A percentile compares a stretch with the other conserved stretches of the same genome.
Conservation (phyloP, 768 basidiomycete species). For the Suillus subaureus region DNA sequence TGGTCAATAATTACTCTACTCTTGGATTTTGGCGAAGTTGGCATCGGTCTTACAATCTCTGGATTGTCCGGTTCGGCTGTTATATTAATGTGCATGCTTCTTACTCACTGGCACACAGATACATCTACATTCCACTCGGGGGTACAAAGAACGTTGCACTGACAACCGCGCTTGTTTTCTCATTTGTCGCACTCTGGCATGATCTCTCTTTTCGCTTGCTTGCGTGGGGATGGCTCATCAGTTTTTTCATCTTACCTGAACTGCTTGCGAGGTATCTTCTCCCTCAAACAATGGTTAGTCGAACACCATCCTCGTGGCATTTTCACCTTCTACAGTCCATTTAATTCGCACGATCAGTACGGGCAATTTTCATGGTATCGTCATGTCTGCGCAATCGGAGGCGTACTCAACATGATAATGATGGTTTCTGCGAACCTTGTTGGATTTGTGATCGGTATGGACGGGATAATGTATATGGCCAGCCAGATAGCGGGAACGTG, state of each 20-base stretch:
- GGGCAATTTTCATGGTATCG: constrained; percentile 77
- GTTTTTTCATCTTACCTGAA: constrained; percentile 89
- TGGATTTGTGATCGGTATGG: constrained; percentile 90
- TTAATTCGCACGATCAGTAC: constrained; percentile 49
- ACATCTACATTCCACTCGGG: constrained; percentile 93
- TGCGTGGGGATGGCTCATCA: constrained; percentile 97
- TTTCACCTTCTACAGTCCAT: constrained; percentile 3
- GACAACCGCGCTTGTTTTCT: constrained; percentile 82
- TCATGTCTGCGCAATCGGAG: constrained; percentile 81
- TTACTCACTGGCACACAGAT: constrained; percentile 49
- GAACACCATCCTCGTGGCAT: background rate
- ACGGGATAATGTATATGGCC: constrained; percentile 73
- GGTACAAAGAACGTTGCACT: constrained; percentile 59
- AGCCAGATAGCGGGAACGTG: constrained; percentile 62
- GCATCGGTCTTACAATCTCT: constrained; percentile 96
- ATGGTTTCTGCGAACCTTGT: constrained; percentile 95
- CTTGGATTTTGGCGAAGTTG: constrained; percentile 95
- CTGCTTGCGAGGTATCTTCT: constrained; percentile 61
- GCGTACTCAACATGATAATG: constrained; percentile 79
- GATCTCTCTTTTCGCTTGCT: constrained; percentile 86
- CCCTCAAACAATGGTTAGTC: constrained; percentile 60
- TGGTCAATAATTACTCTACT: constrained; percentile 95
- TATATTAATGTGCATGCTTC: background rate
- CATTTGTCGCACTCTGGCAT: constrained; percentile 98
- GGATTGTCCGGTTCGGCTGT: constrained; percentile 75